Evolutionary conservation across 495 filamentous ascomycete species (phyloP), one percentile per base, ranked within the genome.

Genomic region (Aspergillus campestris): DNA sequence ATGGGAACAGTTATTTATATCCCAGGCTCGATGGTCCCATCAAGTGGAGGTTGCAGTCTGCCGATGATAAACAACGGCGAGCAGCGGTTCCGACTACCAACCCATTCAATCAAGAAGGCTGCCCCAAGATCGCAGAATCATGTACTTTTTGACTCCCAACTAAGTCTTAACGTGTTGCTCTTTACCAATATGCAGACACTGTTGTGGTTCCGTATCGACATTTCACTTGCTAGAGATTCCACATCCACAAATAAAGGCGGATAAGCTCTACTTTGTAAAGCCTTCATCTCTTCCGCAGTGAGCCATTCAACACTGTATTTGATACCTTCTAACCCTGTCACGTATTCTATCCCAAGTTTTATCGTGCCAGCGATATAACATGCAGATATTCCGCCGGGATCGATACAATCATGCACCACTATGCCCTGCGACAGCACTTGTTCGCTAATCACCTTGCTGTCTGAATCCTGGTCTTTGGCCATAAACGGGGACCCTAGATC

Each of bases 271-370:
- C 24, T 39, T 27, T 40, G 3, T 24, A 33, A 29, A 38, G 10
- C 35, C 12, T 38, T 38, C 12, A 38, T 38, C 35, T 38, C 39
- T 44, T 34, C 37, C 5, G 36, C 45, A 32, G 37, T 47, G 13
- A 47, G 24, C 36, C 45, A 47, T 34, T 47, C 45, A 14, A 47
- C 39, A 40, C 13, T 47, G 37, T 47, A 47, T 13, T 12, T 8
- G 13, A 40, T 13, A 8, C 29, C 29, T 31, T 47, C 32, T 37
- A 34, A 11, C 3, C 14, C 6, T 18, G 14, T 37, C 13, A n/a
- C 34, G 11, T 34, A 5, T 38, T 47, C 45, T 7, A 47, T 47
- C 13, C 32, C 29, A 10, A 47, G 5, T 33, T 47, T 38, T 40
- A 47, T 31, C 31, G n/a, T 15, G 11, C 45, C 36, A 12, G 15